Percentiles rank a stretch among this genome's conserved stretches.
phyloP scores from a whole-genome alignment of 257 asterid genomes.

The Fraxinus cuspidata region DNA sequence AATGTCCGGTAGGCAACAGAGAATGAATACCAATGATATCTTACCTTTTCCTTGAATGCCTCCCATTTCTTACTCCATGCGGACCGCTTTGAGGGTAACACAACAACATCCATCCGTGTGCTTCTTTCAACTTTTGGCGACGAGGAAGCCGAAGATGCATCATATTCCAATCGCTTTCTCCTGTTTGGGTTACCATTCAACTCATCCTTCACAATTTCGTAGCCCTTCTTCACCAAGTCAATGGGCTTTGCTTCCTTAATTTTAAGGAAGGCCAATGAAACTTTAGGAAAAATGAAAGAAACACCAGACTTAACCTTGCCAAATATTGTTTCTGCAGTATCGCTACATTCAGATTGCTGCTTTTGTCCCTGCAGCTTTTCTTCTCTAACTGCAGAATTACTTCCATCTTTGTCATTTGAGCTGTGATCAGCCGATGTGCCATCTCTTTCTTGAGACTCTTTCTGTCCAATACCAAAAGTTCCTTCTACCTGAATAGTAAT shows the following conservation, averaged over 20 bases:
- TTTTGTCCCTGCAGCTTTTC: constrained; percentile 62
- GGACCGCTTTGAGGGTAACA: constrained; percentile 71
- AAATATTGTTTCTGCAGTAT: constrained; percentile 57
- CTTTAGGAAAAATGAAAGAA: constrained; percentile 57
- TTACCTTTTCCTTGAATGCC: constrained; percentile 77
- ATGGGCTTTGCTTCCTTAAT: constrained; percentile 80
- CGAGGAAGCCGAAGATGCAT: constrained; percentile 45
- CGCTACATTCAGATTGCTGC: constrained; percentile 54
- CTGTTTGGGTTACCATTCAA: constrained; percentile 72
- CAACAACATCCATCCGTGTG: constrained; percentile 72
- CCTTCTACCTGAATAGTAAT: constrained; percentile 63
- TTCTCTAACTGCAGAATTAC: constrained; percentile 46
- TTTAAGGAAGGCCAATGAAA: constrained; percentile 65
- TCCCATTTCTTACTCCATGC: constrained; percentile 86
- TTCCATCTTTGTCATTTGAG: constrained; percentile 38
- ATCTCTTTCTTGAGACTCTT: constrained; percentile 50
- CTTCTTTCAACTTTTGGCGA: constrained; percentile 66
- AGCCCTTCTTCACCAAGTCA: constrained; percentile 83
- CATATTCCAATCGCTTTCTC: constrained; percentile 78
- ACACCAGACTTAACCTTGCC: constrained; percentile 64
- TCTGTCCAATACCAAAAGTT: constrained; percentile 66
- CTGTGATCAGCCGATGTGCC: constrained; percentile 38
- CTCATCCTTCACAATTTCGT: constrained; percentile 73
- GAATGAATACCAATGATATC: not conserved
- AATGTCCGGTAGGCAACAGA: not conserved